These are phyloP conservation scores for Saururus chinensis DNA, from an alignment of 164 flowering plant genomes.

Conservation along the genomic window DNA sequence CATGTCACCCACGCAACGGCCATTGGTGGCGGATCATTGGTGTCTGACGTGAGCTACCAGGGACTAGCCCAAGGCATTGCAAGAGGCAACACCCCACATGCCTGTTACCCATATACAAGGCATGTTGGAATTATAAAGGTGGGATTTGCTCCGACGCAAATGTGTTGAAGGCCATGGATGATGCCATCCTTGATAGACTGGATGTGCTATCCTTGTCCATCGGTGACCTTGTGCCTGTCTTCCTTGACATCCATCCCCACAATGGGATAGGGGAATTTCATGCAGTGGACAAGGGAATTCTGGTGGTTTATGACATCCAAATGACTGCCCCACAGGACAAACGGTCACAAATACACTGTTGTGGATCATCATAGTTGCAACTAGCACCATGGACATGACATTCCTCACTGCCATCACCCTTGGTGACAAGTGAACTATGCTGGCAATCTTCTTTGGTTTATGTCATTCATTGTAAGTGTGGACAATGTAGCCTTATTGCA, in stretches of 20 bases:
- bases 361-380: constrained; percentile 21
- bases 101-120: constrained; percentile 18
- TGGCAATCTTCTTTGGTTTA: background rate
- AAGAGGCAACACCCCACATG: constrained; percentile 18
- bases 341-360: constrained; percentile 16
- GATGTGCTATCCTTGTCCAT: constrained; percentile 16
- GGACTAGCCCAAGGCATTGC: constrained; percentile 15
- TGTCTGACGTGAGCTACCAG: constrained; percentile 8
- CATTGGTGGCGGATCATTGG: constrained; percentile 12
- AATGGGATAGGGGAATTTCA: constrained; percentile 9
- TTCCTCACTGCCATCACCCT: constrained; percentile 16
- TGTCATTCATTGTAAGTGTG: background rate
- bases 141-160: constrained; percentile 7
- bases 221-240: constrained; percentile 5
- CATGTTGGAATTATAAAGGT: constrained; percentile 5
- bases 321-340: constrained; percentile 16
- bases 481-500: too few relatives aligned
- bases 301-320: constrained; percentile 15
- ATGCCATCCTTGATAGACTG: constrained; percentile 21
- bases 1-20: constrained; percentile 19
- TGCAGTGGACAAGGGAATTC: constrained; percentile 18
- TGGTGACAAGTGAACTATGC: constrained; percentile 9
- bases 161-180: constrained; percentile 17
- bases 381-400: constrained; percentile 18
- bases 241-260: constrained; percentile 3